Conservation (phyloP, 208 protist species). For the Trichomonas vaginalis region DNA sequence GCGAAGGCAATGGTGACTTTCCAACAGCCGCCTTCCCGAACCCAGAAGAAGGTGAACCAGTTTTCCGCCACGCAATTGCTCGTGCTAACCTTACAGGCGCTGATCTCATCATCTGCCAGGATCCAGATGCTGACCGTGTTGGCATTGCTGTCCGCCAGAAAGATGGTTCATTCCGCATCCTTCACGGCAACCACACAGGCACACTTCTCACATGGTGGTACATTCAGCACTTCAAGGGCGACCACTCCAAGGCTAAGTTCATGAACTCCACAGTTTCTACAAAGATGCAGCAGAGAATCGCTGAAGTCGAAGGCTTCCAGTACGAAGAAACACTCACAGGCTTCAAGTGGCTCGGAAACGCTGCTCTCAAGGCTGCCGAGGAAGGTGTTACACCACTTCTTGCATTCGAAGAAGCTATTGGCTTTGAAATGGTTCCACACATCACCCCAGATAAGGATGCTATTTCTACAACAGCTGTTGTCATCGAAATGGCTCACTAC, state of each 20-base stretch:
- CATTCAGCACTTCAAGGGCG: neutral
- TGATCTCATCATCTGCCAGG: slow-evolving; percentile 13
- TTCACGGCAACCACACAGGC: slow-evolving; percentile 9
- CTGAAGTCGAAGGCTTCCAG: neutral
- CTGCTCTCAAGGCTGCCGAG: neutral
- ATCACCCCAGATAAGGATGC: neutral
- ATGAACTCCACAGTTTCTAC: neutral
- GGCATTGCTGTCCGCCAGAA: neutral
- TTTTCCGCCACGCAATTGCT: neutral
- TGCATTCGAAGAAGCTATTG: slow-evolving; percentile 19
- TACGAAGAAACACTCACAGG: slow-evolving; percentile 12
- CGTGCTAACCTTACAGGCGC: neutral
- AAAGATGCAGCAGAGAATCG: neutral
- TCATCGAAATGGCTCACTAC: neutral
- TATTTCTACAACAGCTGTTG: neutral
- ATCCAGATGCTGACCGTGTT: slow-evolving; percentile 4
- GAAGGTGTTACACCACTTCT: neutral
- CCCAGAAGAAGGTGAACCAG: slow-evolving; percentile 14
- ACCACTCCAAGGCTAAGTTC: neutral
- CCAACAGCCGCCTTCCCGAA: slow-evolving; percentile 6
- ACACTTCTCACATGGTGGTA: neutral
- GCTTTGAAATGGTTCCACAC: neutral
- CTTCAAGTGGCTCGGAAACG: slow-evolving; percentile 19
- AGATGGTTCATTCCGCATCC: neutral
- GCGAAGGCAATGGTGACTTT: neutral